Evolutionary conservation across 257 asterid species (phyloP), one percentile per base, ranked within the genome.

Genomic region (Osmanthus fragrans): DNA sequence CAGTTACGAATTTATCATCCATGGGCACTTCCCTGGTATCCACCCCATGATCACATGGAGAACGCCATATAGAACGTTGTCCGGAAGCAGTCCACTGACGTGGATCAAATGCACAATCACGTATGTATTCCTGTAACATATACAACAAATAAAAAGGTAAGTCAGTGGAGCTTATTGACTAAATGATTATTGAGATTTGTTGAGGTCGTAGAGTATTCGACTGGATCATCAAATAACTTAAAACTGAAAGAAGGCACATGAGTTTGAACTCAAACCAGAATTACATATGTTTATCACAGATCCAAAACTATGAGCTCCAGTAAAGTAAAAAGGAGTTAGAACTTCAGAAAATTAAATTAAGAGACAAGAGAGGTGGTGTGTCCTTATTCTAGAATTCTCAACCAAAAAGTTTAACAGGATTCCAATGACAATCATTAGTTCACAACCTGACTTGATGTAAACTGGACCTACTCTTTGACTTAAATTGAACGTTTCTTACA

Each of bases 41-140:
- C 76, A 96, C 81, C 23, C 85, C 90, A 49, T 96, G 99, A 33
- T 76, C 74, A 54, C 99, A 93, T 7, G 90, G 91, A 76, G 84
- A 85, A 71, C 88, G 87, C 87, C 92, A 88, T 81, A 96, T 85
- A 16, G 95, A 82, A 67, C 78, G 86, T 77, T 96, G 99, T 37
- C 99, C 99, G 0, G 99, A 97, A 60, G 97, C 99, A 33, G 88
- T 85, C 99, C 99, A 96, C 49, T 91, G 88, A 39, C 97, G 92
- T 21, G 97, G 92, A 71, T 92, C 96, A 80, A 90, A 96, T 74
- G 99, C 82, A 39, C 84, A 80, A 81, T 92, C 98, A 68, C 88
- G 92, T 78, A 96, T 81, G 68, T 92, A 96, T 60, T 85, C 89
- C 98, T 92, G 75, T 67, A 68, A 76, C 23, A 77, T 60, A 67